Conservation (phyloP, 1,139 yeast genomes). For the Blastobotrys apis region DNA sequence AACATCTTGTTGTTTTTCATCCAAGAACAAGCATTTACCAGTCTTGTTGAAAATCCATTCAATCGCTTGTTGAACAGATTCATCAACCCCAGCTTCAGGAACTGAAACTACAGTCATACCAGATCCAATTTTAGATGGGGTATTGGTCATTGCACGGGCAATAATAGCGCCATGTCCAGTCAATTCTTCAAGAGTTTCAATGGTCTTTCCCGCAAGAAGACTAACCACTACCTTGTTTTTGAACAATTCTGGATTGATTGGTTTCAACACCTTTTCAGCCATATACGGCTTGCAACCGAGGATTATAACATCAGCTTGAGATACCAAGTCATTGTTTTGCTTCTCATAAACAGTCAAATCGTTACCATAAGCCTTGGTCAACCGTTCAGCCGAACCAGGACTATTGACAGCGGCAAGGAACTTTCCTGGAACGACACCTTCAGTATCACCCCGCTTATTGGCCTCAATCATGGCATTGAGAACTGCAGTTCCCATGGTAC, state of each 20-base stretch:
- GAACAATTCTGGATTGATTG: constrained; percentile 41
- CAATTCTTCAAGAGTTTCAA: constrained; percentile 56
- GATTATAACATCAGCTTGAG: constrained; percentile 62
- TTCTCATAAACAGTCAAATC: constrained; percentile 55
- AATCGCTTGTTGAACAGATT: constrained; percentile 49
- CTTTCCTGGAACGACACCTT: constrained; percentile 55
- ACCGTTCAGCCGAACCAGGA: constrained; percentile 46
- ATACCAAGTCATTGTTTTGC: constrained; percentile 54
- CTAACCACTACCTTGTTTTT: constrained; percentile 68
- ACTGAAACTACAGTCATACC: constrained; percentile 83
- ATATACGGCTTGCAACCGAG: constrained; percentile 85
- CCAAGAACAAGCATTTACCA: constrained; percentile 41
- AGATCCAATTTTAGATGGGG: constrained; percentile 85
- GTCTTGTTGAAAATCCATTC: constrained; percentile 62
- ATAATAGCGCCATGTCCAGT: constrained; percentile 45
- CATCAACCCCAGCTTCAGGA: constrained; percentile 38
- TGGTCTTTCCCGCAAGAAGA: constrained; percentile 88
- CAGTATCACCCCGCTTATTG: constrained; percentile 28
- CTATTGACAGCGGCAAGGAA: constrained; percentile 74
- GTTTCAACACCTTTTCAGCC: constrained; percentile 53
- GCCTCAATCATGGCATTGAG: constrained; percentile 66
- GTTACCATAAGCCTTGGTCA: constrained; percentile 44
- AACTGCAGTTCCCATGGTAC: constrained; percentile 97
- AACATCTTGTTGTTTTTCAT: constrained; percentile 87
- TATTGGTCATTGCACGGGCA: constrained; percentile 96